These are phyloP conservation scores for Aspergillus pseudoglaucus DNA, from an alignment of 2,329 filamentous ascomycete genomes.

Conservation along the genomic window DNA sequence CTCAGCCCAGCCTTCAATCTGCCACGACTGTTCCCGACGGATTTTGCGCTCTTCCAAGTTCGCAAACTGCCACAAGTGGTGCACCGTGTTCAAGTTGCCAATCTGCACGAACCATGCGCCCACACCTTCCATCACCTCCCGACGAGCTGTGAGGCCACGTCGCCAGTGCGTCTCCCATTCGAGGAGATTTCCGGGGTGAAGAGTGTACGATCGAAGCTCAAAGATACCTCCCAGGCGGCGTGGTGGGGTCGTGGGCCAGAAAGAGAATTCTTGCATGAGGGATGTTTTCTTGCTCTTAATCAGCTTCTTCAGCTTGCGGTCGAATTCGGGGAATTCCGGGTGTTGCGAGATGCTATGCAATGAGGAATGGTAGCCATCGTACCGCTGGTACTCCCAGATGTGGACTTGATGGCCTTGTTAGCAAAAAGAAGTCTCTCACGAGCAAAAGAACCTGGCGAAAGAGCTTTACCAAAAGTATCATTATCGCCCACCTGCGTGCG, in stretches of 20 bases:
- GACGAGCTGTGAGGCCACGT: constrained; percentile 77
- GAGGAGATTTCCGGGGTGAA: constrained; percentile 89
- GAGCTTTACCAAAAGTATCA: constrained; percentile 78
- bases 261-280: constrained; percentile 98
- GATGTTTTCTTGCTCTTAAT: constrained; percentile 81
- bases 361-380: constrained; percentile 90
- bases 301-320: constrained; percentile 74
- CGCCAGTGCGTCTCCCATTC: constrained; percentile 99
- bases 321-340: constrained; percentile 77
- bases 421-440: constrained; percentile 7
- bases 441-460: not conserved
- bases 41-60: constrained; percentile 89
- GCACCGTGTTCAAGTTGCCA: constrained; percentile 92
- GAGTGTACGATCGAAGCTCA: constrained; percentile 91
- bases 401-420: constrained; percentile 62
- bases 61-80: constrained; percentile 98
- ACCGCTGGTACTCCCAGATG: constrained; percentile 99
- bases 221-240: constrained; percentile 87
- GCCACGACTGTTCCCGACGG: constrained; percentile 90
- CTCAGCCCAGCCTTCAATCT: constrained; percentile 88
- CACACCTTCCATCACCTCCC: constrained; percentile 97
- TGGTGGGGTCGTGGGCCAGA: constrained; percentile 94
- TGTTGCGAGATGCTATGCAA: constrained; percentile 76
- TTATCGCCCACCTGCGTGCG: constrained; percentile 95
- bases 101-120: constrained; percentile 99